These are phyloP conservation scores for Fagopyrum esculentum DNA, from an alignment of 148 eudicot genomes.

Conservation along the genomic window DNA sequence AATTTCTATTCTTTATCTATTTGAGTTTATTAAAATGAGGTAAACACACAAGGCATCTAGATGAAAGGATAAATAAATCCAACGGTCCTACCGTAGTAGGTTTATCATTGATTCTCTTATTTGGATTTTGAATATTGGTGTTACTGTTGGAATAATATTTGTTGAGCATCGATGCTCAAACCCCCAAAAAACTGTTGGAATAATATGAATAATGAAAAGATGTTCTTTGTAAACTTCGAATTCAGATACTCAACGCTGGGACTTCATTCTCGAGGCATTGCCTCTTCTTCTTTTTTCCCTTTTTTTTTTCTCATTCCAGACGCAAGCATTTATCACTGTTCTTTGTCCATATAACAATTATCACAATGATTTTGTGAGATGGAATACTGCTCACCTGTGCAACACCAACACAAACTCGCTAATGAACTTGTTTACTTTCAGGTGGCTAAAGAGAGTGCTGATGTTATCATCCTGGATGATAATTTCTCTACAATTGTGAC, in stretches of 20 bases:
- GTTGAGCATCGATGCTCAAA: neutral
- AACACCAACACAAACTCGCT: neutral
- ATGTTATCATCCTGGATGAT: conserved; percentile 82
- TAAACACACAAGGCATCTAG: neutral
- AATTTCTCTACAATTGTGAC: conserved; percentile 81
- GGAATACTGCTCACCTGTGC: neutral
- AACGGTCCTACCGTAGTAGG: too few relatives aligned
- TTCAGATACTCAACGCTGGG: neutral
- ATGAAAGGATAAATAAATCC: neutral
- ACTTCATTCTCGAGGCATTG: neutral
- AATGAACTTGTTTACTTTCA: conserved; percentile 20
- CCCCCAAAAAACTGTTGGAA: neutral
- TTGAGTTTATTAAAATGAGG: neutral
- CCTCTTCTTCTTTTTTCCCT: neutral
- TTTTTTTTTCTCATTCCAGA: neutral
- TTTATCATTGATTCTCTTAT: neutral
- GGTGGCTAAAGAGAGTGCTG: conserved; percentile 96
- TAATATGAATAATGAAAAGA: neutral
- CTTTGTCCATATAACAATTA: neutral
- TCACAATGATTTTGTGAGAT: neutral
- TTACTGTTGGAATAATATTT: neutral
- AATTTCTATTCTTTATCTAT: neutral
- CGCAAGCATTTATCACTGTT: neutral
- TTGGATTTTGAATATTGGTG: neutral
- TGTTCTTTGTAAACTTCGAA: neutral